phyloP scores from a whole-genome alignment of 2,329 filamentous ascomycete species.

The Xylaria sp. region DNA sequence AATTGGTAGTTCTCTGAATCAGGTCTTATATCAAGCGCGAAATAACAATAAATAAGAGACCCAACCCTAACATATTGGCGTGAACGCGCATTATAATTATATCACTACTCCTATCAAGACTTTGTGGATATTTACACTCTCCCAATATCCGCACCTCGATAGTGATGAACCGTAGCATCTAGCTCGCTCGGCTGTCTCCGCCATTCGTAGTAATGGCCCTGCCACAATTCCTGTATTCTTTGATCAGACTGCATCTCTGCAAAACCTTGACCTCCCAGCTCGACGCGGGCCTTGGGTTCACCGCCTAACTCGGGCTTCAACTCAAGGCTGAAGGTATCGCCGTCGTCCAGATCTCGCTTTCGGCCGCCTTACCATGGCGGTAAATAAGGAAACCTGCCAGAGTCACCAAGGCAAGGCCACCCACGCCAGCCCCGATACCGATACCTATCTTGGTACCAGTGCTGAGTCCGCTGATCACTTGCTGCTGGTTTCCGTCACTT shows the following conservation, averaged over 20 bases:
- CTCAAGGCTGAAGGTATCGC: not conserved
- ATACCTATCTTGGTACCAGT: conserved; percentile 22
- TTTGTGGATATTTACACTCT: not conserved
- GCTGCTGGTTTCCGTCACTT: not conserved
- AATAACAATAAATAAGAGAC: not conserved
- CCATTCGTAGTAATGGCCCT: conserved; percentile 9
- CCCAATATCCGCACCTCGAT: not conserved
- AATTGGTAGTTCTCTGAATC: not conserved
- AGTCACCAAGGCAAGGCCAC: not conserved
- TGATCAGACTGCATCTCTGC: conserved; percentile 11
- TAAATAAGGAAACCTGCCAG: conserved; percentile 9
- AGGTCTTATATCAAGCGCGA: not conserved
- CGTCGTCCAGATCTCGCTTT: not conserved
- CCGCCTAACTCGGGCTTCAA: conserved; percentile 16
- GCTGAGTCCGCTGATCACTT: conserved; percentile 1
- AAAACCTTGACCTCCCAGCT: conserved; percentile 14
- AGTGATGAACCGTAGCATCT: conserved; percentile 6
- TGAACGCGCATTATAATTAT: not conserved
- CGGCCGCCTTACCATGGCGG: conserved; percentile 13
- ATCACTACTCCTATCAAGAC: not conserved
- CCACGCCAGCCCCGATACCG: conserved; percentile 19
- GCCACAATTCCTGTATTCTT: not conserved
- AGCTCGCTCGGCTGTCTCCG: conserved; percentile 20
- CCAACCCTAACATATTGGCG: not conserved
- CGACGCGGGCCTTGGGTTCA: conserved; percentile 1